These are phyloP conservation scores for Xylaria multiplex DNA, from an alignment of 2,329 filamentous ascomycete genomes.

Conservation along the genomic window DNA sequence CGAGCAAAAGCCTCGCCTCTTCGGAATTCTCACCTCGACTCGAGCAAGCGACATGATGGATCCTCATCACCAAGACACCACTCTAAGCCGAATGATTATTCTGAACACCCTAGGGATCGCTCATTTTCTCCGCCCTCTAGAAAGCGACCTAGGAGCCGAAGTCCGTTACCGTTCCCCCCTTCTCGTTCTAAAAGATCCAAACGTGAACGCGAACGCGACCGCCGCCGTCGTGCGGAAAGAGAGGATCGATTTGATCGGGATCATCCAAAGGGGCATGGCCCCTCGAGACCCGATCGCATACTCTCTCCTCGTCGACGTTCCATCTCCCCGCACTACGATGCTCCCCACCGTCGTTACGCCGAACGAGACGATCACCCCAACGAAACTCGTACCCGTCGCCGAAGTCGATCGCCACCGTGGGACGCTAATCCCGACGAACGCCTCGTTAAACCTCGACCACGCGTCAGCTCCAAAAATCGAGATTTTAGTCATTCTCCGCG, in stretches of 20 bases:
- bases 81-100: conserved; percentile 50
- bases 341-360: conserved; percentile 39
- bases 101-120: conserved; percentile 49
- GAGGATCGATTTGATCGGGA: conserved; percentile 43
- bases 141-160: conserved; percentile 57
- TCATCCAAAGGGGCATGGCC: conserved; percentile 39
- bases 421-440: conserved; percentile 41
- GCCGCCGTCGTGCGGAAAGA: conserved; percentile 43
- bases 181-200: conserved; percentile 58
- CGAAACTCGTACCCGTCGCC: conserved; percentile 39
- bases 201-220: conserved; percentile 49
- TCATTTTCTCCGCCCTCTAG: conserved; percentile 52
- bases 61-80: conserved; percentile 45
- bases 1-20: conserved; percentile 37
- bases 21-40: conserved; percentile 38
- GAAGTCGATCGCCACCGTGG: conserved; percentile 44
- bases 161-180: conserved; percentile 51
- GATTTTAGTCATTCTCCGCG: conserved; percentile 46
- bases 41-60: conserved; percentile 48
- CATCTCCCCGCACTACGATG: conserved; percentile 43
- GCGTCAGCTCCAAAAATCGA: conserved; percentile 40
- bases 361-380: conserved; percentile 43
- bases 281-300: conserved; percentile 36
- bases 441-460: conserved; percentile 38
- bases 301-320: conserved; percentile 45